Base-by-base conservation (phyloP, 768 basidiomycete species). In the Infundibulicybe gibba region DNA sequence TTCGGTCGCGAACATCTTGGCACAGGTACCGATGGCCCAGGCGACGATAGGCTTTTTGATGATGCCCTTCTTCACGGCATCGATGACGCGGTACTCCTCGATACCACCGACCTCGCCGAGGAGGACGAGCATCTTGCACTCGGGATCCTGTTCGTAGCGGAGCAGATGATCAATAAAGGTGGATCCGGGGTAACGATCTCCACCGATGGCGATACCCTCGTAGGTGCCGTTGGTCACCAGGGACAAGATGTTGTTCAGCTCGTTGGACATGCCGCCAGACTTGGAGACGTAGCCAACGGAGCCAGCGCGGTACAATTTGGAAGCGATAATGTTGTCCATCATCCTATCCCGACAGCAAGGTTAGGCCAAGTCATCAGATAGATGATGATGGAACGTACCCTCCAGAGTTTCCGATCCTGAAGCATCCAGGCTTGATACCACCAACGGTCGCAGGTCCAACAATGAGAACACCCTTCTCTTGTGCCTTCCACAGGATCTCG, bases 311-410 rank as follows among this genome's bases (percentile, higher is more conserved):
- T 97, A 99, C 52, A 99, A 87, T 77, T 97, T 99, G 52, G 93
- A 95, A 6, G 94, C 75, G 62, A 97, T 97, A 73, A 98, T 94
- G 78, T 98, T 99, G 77, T 99, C 95, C 94, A 97, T 97, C 95
- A 98, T 98, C 61, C 91, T 87, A 50, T 5, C 6, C 11, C 49
- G 16, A 45, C 44, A 20, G 12, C 42, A 48, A 16, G 54, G 44
- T 54, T 11, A 48, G 47, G 40, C 8, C 17, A 20, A 35, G 17
- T 45, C 33, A 40, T 42, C 44, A 21, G 5, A 38, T 13, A 20
- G 40, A 21, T 19, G 32, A 32, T n/a, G n/a, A 32, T 14, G 19
- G 30, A 8, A 69, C 84, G 57, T 58, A 88, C 87, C 90, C 95
- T 76, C 95, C 95, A 49, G 91, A 94, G 81, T 99, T 99, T 61